These are phyloP conservation scores for Bidens hawaiensis DNA, from an alignment of 140 eudicot genomes.

Conservation along the genomic window DNA sequence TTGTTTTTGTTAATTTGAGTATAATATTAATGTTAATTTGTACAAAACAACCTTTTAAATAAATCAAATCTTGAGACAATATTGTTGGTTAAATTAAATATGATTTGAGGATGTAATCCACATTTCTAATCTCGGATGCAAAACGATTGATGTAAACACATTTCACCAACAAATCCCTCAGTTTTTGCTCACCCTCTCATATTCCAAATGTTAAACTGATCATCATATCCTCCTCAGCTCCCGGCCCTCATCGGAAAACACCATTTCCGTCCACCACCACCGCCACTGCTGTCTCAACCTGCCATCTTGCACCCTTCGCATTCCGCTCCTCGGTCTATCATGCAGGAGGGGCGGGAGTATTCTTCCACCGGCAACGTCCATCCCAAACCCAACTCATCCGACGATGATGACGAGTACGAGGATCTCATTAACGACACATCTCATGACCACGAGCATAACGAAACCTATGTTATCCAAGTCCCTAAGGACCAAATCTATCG, in stretches of 20 bases:
- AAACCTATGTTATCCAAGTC: slow-evolving; percentile 50
- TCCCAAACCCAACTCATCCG: slow-evolving; percentile 9
- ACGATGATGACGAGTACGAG: slow-evolving; percentile 12
- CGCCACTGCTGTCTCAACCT: slow-evolving; percentile 1
- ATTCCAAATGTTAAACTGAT: neutral
- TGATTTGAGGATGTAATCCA: slow-evolving; percentile 5
- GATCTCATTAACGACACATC: slow-evolving; percentile 22
- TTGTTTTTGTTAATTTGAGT: too few species aligned
- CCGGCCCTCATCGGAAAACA: neutral
- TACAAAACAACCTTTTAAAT: too few species aligned
- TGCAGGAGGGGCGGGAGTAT: slow-evolving; percentile 47
- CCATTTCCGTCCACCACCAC: slow-evolving; percentile 9
- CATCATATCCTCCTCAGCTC: neutral
- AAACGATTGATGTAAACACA: neutral
- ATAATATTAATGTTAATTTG: too few species aligned
- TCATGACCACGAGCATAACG: neutral
- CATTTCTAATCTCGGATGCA: neutral
- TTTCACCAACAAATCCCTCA: slow-evolving; percentile 18
- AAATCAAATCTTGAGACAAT: too few species aligned
- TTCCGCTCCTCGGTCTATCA: slow-evolving; percentile 33
- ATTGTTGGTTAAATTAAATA: neutral
- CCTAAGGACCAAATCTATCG: slow-evolving; percentile 69
- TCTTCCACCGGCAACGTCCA: slow-evolving; percentile 13
- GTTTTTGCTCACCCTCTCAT: slow-evolving; percentile 18
- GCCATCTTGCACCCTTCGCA: slow-evolving; percentile 8